phyloP scores from a whole-genome alignment of 169 alveolate genomes.

The Eimeria necatrix region DNA sequence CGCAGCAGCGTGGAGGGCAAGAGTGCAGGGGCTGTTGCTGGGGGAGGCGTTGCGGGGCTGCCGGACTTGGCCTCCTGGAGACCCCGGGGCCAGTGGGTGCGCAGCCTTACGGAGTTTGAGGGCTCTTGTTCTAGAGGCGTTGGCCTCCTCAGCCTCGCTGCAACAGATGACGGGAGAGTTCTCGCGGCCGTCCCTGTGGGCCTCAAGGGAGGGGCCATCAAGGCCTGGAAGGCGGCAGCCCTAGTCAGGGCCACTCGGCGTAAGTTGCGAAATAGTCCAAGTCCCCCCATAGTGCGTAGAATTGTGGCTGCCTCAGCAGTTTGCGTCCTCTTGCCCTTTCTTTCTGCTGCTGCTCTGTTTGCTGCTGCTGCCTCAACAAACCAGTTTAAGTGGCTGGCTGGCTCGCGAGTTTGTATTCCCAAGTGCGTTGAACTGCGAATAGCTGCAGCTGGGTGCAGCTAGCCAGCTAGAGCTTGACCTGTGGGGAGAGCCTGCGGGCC shows the following conservation, averaged over 20 bases:
- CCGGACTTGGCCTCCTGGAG: constrained; percentile 41
- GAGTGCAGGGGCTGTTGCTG: background rate
- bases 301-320: background rate
- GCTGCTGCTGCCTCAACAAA: background rate
- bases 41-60: constrained; percentile 4
- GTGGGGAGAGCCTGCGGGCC: too few species aligned
- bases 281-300: too few species aligned
- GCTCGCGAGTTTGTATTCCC: background rate
- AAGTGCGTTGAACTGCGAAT: too few species aligned
- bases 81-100: constrained; percentile 21
- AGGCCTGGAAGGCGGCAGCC: constrained; percentile 20
- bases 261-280: background rate
- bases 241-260: background rate
- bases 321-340: background rate
- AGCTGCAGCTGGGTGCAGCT: too few species aligned
- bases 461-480: too few species aligned
- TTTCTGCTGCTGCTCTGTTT: background rate
- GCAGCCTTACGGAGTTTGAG: background rate
- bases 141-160: constrained; percentile 16
- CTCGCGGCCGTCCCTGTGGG: background rate
- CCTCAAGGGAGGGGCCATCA: background rate
- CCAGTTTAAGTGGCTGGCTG: background rate
- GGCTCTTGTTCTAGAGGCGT: constrained; percentile 9
- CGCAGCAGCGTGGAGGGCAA: background rate
- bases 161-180: constrained; percentile 26